A percentile compares a stretch with the other conserved stretches of the same genome.
phyloP scores from a whole-genome alignment of 257 asterid genomes.

The Solanum bulbocastanum region DNA sequence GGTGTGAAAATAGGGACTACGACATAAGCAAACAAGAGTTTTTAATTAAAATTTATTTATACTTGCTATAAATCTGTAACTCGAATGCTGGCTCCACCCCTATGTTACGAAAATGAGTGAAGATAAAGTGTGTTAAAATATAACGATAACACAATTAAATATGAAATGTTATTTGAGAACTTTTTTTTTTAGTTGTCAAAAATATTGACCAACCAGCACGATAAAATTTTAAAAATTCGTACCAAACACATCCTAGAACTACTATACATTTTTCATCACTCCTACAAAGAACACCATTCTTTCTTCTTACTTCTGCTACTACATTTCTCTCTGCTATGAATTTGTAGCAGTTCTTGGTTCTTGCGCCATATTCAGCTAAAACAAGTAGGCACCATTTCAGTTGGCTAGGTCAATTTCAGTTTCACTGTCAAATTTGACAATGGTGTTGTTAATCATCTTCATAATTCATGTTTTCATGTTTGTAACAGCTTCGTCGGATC shows the following conservation, averaged over 20 bases:
- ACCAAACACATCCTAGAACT: background rate
- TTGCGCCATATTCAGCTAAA: background rate
- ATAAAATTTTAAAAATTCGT: too few relatives aligned
- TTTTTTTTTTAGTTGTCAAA: too few relatives aligned
- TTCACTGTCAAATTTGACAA: background rate
- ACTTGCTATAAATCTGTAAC: too few relatives aligned
- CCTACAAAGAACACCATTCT: background rate
- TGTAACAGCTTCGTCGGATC: slow-evolving; percentile 25
- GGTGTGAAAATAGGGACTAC: background rate
- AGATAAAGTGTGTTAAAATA: too few relatives aligned
- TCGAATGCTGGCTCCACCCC: too few relatives aligned
- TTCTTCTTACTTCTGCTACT: background rate
- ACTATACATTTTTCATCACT: background rate
- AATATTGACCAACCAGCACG: background rate
- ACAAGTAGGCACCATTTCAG: background rate
- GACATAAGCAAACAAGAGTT: background rate
- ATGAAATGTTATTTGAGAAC: too few relatives aligned
- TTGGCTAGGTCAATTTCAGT: background rate
- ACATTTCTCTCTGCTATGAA: background rate
- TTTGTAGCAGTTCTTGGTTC: background rate
- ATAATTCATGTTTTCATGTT: slow-evolving; percentile 14
- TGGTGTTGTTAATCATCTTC: slow-evolving; percentile 9
- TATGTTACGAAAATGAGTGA: too few relatives aligned
- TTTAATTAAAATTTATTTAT: too few relatives aligned
- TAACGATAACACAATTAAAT: too few relatives aligned